phyloP scores from a whole-genome alignment of 2,329 filamentous ascomycete genomes.

The Xylariaceae sp. region DNA sequence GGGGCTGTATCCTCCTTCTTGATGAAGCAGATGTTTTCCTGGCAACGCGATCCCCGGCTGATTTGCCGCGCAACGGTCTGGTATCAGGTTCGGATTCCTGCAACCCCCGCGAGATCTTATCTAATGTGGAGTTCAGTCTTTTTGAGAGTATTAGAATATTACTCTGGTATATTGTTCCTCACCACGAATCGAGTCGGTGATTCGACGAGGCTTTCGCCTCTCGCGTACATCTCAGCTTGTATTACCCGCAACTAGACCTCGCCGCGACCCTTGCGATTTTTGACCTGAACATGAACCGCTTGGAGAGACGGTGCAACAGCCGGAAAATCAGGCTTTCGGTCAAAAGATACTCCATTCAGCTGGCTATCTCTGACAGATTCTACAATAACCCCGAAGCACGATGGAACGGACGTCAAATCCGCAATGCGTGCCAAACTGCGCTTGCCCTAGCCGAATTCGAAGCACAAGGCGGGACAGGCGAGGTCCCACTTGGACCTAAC shows the following conservation, averaged over 20 bases:
- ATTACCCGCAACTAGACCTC: no score
- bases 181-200: slow-evolving; percentile 22
- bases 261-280: no score
- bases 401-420: background rate
- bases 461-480: background rate
- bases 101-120: background rate
- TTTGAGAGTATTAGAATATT: slow-evolving; percentile 21
- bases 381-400: background rate
- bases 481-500: background rate
- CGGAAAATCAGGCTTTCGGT: no score
- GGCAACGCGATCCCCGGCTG: slow-evolving; percentile 6
- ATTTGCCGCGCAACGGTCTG: slow-evolving; percentile 20
- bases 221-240: no score
- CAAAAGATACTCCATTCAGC: no score
- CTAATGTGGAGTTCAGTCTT: slow-evolving; percentile 10
- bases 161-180: slow-evolving; percentile 21
- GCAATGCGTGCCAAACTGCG: background rate
- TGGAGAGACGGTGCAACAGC: no score
- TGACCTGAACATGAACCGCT: no score
- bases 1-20: slow-evolving; percentile 13
- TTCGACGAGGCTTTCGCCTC: no score
- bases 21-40: slow-evolving; percentile 16
- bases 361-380: background rate
- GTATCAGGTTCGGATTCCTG: slow-evolving; percentile 15
- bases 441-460: background rate